phyloP scores from a whole-genome alignment of 1,284 basidiomycete species.

The Cryptococcus sp. region DNA sequence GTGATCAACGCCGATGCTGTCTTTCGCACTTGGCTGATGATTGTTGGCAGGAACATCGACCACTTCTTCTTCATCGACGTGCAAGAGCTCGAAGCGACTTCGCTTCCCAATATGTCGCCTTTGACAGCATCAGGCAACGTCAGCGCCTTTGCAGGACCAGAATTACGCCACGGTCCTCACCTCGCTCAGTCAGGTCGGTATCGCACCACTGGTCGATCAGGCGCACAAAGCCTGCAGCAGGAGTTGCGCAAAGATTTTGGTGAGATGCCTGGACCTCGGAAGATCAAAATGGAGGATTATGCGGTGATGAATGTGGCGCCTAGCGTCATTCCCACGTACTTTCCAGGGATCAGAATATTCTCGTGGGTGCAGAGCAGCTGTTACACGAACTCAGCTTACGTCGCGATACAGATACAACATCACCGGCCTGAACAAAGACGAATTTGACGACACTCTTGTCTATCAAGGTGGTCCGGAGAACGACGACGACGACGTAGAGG shows the following conservation, averaged over 20 bases:
- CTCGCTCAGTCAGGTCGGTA: slow-evolving; percentile 30
- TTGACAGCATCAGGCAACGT: slow-evolving; percentile 8
- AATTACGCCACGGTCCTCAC: slow-evolving; percentile 26
- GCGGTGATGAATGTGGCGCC: slow-evolving; percentile 75
- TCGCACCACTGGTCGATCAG: slow-evolving; percentile 30
- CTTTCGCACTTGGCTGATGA: not conserved
- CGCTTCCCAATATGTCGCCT: slow-evolving; percentile 4
- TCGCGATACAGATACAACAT: slow-evolving; percentile 60
- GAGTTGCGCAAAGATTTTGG: slow-evolving; percentile 47
- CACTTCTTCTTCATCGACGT: slow-evolving; percentile 55
- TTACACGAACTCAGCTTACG: not conserved
- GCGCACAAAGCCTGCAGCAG: slow-evolving; percentile 33
- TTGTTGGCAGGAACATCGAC: slow-evolving; percentile 49
- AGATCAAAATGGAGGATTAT: slow-evolving; percentile 66
- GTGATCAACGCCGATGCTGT: slow-evolving; percentile 27
- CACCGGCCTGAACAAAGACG: slow-evolving; percentile 53
- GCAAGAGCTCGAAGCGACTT: slow-evolving; percentile 42
- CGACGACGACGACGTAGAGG: slow-evolving; percentile 20
- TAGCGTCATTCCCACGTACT: slow-evolving; percentile 83
- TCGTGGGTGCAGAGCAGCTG: slow-evolving; percentile 54
- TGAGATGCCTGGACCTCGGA: slow-evolving; percentile 55
- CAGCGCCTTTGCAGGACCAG: not conserved
- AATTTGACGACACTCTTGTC: slow-evolving; percentile 7
- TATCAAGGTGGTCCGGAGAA: not conserved
- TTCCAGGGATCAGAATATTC: slow-evolving; percentile 79